Conservation (phyloP, 2,329 filamentous ascomycete genomes). For the Venturia aucupariae region DNA sequence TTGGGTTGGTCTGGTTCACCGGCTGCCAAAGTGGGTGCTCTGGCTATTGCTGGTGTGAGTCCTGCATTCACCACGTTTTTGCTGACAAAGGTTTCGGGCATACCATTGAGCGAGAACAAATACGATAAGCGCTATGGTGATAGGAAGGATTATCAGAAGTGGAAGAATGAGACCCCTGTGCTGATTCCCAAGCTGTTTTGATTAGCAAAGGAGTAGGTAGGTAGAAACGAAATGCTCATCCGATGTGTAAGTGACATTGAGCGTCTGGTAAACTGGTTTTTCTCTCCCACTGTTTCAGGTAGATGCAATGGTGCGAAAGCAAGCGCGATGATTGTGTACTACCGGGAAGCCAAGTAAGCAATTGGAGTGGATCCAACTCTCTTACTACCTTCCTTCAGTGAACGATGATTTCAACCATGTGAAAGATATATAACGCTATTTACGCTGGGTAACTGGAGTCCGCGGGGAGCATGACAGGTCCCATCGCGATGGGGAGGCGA, state of each 20-base stretch:
- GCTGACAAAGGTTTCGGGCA: conserved; percentile 51
- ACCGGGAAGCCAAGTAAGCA: neutral
- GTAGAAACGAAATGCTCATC: neutral
- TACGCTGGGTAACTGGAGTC: neutral
- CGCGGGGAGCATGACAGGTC: neutral
- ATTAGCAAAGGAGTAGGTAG: neutral
- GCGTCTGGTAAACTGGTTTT: neutral
- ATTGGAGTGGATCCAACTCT: neutral
- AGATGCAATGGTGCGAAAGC: neutral
- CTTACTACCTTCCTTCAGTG: neutral
- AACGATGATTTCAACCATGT: neutral
- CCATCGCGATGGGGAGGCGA: neutral
- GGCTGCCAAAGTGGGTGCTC: conserved; percentile 34
- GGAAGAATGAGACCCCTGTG: conserved; percentile 58
- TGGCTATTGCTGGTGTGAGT: conserved; percentile 47
- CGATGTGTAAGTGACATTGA: neutral
- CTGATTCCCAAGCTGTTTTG: conserved; percentile 51
- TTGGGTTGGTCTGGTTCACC: conserved; percentile 45
- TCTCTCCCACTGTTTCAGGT: neutral
- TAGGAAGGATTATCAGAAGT: conserved; percentile 56
- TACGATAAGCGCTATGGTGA: conserved; percentile 57
- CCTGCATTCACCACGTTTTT: conserved; percentile 57
- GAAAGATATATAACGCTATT: neutral
- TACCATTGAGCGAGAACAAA: conserved; percentile 59
- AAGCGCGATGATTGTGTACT: neutral